Evolutionary conservation across 2,329 filamentous ascomycete species (phyloP), one percentile per base, ranked within the genome.

Genomic region (Fusarium aywerte): DNA sequence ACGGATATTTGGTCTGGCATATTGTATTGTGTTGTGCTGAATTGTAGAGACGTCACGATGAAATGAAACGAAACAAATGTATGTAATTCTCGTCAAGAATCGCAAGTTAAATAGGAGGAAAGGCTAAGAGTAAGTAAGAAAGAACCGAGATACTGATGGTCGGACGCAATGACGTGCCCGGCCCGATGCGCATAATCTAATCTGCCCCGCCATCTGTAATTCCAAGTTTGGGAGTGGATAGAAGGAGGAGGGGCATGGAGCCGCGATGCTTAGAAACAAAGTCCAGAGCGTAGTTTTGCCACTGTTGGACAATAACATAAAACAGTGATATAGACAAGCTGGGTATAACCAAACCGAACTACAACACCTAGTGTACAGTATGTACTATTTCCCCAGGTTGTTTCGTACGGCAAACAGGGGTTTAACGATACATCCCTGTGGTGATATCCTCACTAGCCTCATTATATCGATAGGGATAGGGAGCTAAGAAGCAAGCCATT

Each of bases 1-100:
- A 98, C 91, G 4, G 90, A 93, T 54, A 92, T 69, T 36, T 78
- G 77, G 62, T 80, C 79, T 8, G 79, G 60, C 79, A 80, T 43
- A 11, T 27, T 9, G 38, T 16, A 18, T 12, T 42, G 39, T 18
- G 10, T 73, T 65, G 44, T 51, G 55, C 47, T 39, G 58, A 25
- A 13, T 23, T 27, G 15, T 9, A 18, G 12, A 25, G 32, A 25
- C 21, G 21, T 20, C 25, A 38, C 39, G 21, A 48, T 21, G 40
- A 23, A 20, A 25, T 20, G 27, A 57, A 48, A 47, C 31, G 25
- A 29, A 40, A 43, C 45, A 60, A 43, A 43, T n/a, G 31, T 21
- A 36, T 27, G 18, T 35, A 10, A 16, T 49, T 49, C 32, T 53
- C 20, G 39, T 33, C 33, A 45, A n/a, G 13, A 29, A 32, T 33